Conservation (phyloP, 768 basidiomycete genomes). For the Auricularia sp. region DNA sequence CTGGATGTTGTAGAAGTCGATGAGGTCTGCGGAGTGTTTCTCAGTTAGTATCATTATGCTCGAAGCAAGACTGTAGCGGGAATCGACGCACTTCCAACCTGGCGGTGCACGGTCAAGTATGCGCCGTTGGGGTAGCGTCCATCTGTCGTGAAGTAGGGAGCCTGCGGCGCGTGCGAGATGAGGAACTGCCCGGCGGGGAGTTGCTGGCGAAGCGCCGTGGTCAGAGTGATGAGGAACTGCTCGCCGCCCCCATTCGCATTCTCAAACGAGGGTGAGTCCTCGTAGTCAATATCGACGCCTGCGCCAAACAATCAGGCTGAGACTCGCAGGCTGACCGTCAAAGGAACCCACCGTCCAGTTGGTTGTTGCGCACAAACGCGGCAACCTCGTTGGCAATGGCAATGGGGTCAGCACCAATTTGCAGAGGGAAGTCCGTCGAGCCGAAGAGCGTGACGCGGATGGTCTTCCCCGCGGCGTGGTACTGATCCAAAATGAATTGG, state of each 20-base stretch:
- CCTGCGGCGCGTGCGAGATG: constrained; percentile 22
- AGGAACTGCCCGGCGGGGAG: constrained; percentile 3
- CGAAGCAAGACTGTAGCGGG: background rate
- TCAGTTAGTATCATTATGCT: background rate
- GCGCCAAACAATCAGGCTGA: too few relatives aligned
- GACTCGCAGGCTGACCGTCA: too few relatives aligned
- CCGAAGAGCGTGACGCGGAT: constrained; percentile 20
- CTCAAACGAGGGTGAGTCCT: constrained; percentile 8
- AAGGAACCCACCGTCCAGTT: constrained; percentile 7
- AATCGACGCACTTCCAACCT: constrained; percentile 13
- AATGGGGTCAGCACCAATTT: constrained; percentile 2
- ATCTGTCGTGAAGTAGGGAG: constrained; percentile 4
- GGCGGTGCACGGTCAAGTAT: constrained; percentile 19
- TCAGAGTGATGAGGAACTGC: constrained; percentile 7
- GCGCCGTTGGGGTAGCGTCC: constrained; percentile 11
- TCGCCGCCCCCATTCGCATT: constrained; percentile 1
- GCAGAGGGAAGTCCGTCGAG: constrained; percentile 15
- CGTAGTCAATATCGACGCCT: constrained; percentile 11
- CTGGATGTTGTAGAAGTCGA: constrained; percentile 22
- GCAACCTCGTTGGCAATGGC: constrained; percentile 5
- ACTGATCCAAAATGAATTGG: background rate
- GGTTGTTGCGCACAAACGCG: constrained; percentile 8
- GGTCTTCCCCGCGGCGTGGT: background rate
- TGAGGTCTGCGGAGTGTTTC: constrained; percentile 6
- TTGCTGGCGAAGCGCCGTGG: constrained; percentile 2